Base-by-base conservation (phyloP, 768 basidiomycete genomes). In the Trametes villosa region DNA sequence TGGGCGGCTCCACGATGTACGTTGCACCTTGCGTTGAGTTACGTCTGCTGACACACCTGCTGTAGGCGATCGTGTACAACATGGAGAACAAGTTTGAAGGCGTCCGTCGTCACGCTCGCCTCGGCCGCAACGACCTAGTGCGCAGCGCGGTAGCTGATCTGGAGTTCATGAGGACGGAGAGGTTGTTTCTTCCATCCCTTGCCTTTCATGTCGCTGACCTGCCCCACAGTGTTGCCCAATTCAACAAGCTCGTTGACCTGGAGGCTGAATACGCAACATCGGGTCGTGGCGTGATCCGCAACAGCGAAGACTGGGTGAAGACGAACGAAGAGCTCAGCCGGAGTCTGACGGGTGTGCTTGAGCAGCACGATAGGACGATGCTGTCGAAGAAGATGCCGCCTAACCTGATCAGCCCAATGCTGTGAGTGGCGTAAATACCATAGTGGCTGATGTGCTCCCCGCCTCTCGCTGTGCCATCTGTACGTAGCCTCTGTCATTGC, bases 161-260 rank as follows among this genome's bases (percentile, higher is more conserved):
- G 18, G 71, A 75, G 48, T 65, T 65, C n/a, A 82, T 86, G 75
- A 76, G 73, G 36, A 59, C 62, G 30, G 74, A 81, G 65, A 78
- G 80, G 85, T 84, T 27, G 11, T 70, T 65, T 54, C 18, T 9
- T 1, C 11, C 24, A 31, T n/a, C 2, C 36, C 7, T 9, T n/a
- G 26, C 22, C 26, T 20, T 15, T n/a, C n/a, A 13, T 40, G 17
- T 12, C 40, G 44, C 55, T 48, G 34, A 65, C 45, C 20, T n/a
- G 12, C 38, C 31, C 27, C 13, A 12, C 8, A 89, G 87, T 53
- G 76, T 77, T 41, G 70, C 64, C 20, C 78, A 83, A 64, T 86
- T 83, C 70, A 84, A 87, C 65, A 70, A 62, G 15, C 70, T 89
- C 30, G 78, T 88, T 30, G 78, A 79, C 53, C 76, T 87, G 18